Conservation (phyloP, 1,139 yeast species). For the Suhomyces ambrosiae region DNA sequence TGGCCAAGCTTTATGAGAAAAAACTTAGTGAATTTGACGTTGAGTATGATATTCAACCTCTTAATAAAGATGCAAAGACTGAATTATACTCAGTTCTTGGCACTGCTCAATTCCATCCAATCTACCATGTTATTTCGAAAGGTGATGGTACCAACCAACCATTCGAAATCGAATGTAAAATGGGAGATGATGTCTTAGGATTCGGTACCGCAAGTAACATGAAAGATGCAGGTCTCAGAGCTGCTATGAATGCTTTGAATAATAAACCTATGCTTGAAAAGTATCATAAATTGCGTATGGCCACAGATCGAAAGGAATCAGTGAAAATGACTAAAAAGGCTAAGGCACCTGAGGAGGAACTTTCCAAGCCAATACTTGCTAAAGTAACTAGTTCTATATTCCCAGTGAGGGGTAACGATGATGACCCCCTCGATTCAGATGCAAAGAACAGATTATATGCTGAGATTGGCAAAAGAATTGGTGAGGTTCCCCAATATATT, state of each 20-base stretch:
- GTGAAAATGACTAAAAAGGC: slow-evolving; percentile 19
- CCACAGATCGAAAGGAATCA: slow-evolving; percentile 58
- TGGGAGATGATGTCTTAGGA: slow-evolving; percentile 58
- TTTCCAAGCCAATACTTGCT: slow-evolving; percentile 1
- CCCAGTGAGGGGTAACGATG: slow-evolving; percentile 33
- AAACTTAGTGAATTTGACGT: slow-evolving; percentile 30
- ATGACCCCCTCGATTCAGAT: slow-evolving; percentile 32
- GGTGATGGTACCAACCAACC: slow-evolving; percentile 46
- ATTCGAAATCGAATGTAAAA: slow-evolving; percentile 66
- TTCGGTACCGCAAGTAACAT: slow-evolving; percentile 60
- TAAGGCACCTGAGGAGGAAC: slow-evolving; percentile 9
- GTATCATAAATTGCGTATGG: slow-evolving; percentile 59
- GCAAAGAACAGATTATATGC: slow-evolving; percentile 50
- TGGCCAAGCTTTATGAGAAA: slow-evolving; percentile 49
- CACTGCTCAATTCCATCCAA: slow-evolving; percentile 65
- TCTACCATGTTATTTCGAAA: slow-evolving; percentile 45
- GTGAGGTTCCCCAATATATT: slow-evolving; percentile 44
- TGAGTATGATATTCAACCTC: slow-evolving; percentile 28
- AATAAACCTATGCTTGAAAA: slow-evolving; percentile 64
- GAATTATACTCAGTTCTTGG: slow-evolving; percentile 81
- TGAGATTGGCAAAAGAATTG: slow-evolving; percentile 39
- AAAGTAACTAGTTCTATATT: slow-evolving; percentile 16
- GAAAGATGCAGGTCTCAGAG: slow-evolving; percentile 69
- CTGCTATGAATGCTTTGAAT: slow-evolving; percentile 71
- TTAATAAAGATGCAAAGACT: slow-evolving; percentile 69